phyloP scores from a whole-genome alignment of 768 basidiomycete genomes.

The Suillus alpinus region DNA sequence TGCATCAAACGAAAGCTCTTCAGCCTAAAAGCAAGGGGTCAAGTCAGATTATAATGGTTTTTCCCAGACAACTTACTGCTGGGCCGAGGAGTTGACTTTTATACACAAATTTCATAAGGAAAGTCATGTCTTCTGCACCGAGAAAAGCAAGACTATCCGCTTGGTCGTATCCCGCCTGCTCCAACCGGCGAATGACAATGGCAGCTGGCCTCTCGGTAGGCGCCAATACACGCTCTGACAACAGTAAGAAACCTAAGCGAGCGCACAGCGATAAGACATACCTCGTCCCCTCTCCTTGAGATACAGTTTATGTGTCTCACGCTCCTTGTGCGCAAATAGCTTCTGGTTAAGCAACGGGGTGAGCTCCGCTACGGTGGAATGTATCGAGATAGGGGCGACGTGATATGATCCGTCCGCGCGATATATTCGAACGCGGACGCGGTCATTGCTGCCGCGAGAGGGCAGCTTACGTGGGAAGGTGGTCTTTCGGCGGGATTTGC shows the following conservation, averaged over 20 bases:
- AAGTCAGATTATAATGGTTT: not conserved
- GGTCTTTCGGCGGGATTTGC: constrained; percentile 24
- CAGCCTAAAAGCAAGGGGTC: constrained; percentile 47
- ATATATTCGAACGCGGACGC: constrained; percentile 73
- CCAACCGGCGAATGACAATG: constrained; percentile 78
- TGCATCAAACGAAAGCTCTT: constrained; percentile 65
- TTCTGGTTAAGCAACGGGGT: constrained; percentile 60
- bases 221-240: constrained; percentile 76
- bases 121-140: constrained; percentile 74
- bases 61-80: constrained; percentile 42
- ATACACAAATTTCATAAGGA: constrained; percentile 88
- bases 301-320: constrained; percentile 67
- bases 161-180: constrained; percentile 86
- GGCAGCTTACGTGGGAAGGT: constrained; percentile 16
- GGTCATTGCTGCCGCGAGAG: constrained; percentile 18
- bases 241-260: not conserved
- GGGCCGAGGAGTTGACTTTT: constrained; percentile 71
- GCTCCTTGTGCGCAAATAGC: constrained; percentile 45
- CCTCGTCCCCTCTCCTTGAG: constrained; percentile 75
- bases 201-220: constrained; percentile 80
- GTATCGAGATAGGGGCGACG: constrained; percentile 59
- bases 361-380: constrained; percentile 67
- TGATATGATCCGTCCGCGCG: constrained; percentile 71
- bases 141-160: constrained; percentile 78
- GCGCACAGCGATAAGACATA: constrained; percentile 29